Evolutionary conservation across 257 asterid species (phyloP).

Genomic region (Nicotiana tomentosiformis): DNA sequence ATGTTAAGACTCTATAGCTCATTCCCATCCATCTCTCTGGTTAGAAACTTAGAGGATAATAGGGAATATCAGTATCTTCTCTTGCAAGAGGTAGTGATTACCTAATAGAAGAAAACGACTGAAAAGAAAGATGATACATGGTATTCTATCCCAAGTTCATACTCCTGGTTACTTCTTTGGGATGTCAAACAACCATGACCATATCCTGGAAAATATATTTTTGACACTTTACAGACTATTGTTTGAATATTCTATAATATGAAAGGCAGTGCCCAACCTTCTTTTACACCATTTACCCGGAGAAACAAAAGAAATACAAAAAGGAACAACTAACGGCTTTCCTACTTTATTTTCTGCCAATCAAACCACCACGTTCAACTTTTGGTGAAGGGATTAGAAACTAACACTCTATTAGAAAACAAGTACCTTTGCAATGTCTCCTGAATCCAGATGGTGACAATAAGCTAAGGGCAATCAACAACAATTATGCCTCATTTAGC

Average conservation of each 20-base stretch:
- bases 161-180: background rate
- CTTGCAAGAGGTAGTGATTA: background rate
- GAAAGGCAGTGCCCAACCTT: background rate
- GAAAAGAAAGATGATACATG: background rate
- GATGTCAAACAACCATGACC: background rate
- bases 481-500: no score
- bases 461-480: background rate
- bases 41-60: conserved; percentile 2
- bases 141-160: background rate
- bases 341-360: background rate
- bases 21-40: background rate
- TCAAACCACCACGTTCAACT: background rate
- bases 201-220: background rate
- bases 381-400: background rate
- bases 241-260: background rate
- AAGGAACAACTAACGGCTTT: background rate
- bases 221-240: background rate
- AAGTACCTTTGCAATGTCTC: background rate
- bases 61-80: background rate
- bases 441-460: background rate
- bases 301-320: background rate
- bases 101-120: background rate
- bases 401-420: background rate
- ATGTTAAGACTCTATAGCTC: background rate
- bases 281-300: background rate